Percentiles rank a stretch among this genome's conserved stretches.
phyloP scores from a whole-genome alignment of 2,329 filamentous ascomycete species.

The Hansfordia pulvinata region DNA sequence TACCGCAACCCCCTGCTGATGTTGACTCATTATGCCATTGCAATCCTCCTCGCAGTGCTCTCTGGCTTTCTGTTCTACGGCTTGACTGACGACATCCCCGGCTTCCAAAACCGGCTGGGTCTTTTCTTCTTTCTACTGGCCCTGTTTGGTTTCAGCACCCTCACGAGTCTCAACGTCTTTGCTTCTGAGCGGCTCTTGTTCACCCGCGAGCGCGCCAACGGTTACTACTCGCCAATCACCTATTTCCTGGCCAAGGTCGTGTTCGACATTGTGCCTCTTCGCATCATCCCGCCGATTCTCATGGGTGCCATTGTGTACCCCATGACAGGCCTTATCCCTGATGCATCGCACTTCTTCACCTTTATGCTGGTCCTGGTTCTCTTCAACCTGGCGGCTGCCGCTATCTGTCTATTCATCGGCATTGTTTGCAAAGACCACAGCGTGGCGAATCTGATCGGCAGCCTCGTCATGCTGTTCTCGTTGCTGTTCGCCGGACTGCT shows the following conservation, averaged over 20 bases:
- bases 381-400: conserved; percentile 89
- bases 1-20: conserved; percentile 97
- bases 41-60: conserved; percentile 85
- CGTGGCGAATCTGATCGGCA: conserved; percentile 87
- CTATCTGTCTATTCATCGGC: conserved; percentile 90
- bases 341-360: conserved; percentile 71
- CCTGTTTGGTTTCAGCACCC: conserved; percentile 89
- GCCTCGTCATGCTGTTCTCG: conserved; percentile 94
- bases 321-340: conserved; percentile 85
- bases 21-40: conserved; percentile 96
- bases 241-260: conserved; percentile 95
- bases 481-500: conserved; percentile 87
- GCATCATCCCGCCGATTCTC: conserved; percentile 84
- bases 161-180: conserved; percentile 90
- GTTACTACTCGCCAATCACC: conserved; percentile 86
- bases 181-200: conserved; percentile 83
- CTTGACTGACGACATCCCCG: conserved; percentile 86
- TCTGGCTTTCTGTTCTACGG: conserved; percentile 95
- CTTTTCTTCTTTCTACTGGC: conserved; percentile 96
- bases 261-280: conserved; percentile 94
- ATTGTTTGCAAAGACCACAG: conserved; percentile 86
- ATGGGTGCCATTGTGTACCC: conserved; percentile 95
- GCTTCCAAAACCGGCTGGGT: conserved; percentile 93
- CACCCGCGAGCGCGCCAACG: conserved; percentile 85
- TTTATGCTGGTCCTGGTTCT: conserved; percentile 87